phyloP scores from a whole-genome alignment of 2,329 filamentous ascomycete genomes.

The Aspergillus sojae region DNA sequence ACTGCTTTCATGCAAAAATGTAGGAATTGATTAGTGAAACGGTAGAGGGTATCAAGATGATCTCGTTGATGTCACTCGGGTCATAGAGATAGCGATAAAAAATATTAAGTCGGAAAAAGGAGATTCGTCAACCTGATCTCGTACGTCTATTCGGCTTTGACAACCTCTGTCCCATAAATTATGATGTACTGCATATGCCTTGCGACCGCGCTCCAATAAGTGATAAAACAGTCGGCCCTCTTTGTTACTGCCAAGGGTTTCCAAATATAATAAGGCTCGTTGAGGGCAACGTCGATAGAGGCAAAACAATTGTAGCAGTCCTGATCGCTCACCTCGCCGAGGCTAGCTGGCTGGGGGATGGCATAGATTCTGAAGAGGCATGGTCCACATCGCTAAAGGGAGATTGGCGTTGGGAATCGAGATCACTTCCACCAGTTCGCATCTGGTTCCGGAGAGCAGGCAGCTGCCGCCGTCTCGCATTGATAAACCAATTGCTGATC shows the following conservation, averaged over 20 bases:
- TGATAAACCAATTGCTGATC: conserved; percentile 60
- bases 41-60: conserved; percentile 35
- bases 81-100: conserved; percentile 17
- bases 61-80: conserved; percentile 19
- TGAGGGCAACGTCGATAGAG: background rate
- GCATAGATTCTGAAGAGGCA: conserved; percentile 28
- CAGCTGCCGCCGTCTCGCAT: conserved; percentile 51
- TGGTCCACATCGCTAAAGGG: conserved; percentile 40
- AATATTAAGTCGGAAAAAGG: conserved; percentile 7
- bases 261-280: background rate
- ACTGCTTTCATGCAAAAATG: conserved; percentile 3
- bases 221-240: background rate
- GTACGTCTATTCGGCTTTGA: conserved; percentile 13
- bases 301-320: background rate
- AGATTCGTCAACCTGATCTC: conserved; percentile 17
- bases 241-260: background rate
- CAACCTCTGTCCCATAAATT: conserved; percentile 17
- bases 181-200: conserved; percentile 17
- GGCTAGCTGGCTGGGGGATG: conserved; percentile 30
- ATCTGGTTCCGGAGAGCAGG: conserved; percentile 50
- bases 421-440: conserved; percentile 35
- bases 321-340: background rate
- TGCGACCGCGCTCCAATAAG: conserved; percentile 4
- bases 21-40: conserved; percentile 20
- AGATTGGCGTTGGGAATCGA: conserved; percentile 36